Conservation (phyloP, 78 protist genomes). For the Dictyostelium firmibasis region DNA sequence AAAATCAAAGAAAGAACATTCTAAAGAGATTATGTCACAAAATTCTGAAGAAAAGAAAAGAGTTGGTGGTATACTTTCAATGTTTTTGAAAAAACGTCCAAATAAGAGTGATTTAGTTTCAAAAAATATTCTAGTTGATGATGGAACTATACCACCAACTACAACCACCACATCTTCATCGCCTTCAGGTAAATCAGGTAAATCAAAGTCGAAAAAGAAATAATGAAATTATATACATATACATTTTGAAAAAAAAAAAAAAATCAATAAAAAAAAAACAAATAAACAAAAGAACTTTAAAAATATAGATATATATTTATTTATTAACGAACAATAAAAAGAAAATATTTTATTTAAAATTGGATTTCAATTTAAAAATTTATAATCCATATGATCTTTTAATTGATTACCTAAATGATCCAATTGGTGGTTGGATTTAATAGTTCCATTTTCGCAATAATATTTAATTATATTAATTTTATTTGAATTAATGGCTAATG, state of each 20-base stretch:
- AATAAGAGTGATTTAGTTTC: conserved; percentile 39
- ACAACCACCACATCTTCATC: background rate
- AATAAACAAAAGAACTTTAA: background rate
- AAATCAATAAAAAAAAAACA: background rate
- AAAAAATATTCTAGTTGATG: conserved; percentile 24
- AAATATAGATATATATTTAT: no score
- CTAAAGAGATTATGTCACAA: background rate
- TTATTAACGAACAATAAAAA: background rate
- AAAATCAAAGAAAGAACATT: background rate
- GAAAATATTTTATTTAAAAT: background rate
- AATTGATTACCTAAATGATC: background rate
- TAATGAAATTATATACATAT: background rate
- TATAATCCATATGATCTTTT: no score
- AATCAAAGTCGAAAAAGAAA: conserved; percentile 4
- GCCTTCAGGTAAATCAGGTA: background rate
- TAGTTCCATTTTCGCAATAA: background rate
- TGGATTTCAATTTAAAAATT: no score
- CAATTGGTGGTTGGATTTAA: background rate
- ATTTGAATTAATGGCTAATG: background rate
- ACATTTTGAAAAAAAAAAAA: background rate
- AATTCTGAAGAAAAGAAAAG: conserved; percentile 39
- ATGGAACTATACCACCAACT: background rate
- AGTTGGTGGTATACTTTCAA: conserved; percentile 22
- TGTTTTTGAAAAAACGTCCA: conserved; percentile 53
- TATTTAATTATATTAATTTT: background rate